Conservation (phyloP, 345 rosid species). For the Xanthoceras sorbifolium region DNA sequence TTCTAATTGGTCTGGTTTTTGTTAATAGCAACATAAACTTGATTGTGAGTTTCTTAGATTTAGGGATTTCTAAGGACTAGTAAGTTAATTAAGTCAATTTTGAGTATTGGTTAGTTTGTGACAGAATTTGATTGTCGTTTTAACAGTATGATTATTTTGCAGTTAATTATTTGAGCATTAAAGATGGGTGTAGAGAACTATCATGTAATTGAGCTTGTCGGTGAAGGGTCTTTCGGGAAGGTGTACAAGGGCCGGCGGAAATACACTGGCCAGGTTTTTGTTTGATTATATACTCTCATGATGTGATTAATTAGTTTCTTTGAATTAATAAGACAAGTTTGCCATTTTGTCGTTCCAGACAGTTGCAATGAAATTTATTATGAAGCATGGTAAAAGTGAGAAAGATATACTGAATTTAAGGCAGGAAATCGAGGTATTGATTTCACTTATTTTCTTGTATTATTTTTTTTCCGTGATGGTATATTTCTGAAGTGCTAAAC, state of each 20-base stretch:
- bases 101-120: too few relatives aligned
- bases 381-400: slow-evolving; percentile 94
- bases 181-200: slow-evolving; percentile 84
- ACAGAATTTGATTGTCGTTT: too few relatives aligned
- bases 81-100: too few relatives aligned
- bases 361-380: slow-evolving; percentile 95
- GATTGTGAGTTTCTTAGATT: too few relatives aligned
- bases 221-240: slow-evolving; percentile 97
- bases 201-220: slow-evolving; percentile 93
- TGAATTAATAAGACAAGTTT: not conserved
- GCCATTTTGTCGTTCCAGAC: slow-evolving; percentile 48
- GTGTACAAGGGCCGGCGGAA: slow-evolving; percentile 92
- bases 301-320: not conserved
- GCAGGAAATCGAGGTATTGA: slow-evolving; percentile 89
- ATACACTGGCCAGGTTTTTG: slow-evolving; percentile 74
- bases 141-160: not conserved
- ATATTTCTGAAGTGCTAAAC: not conserved
- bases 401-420: slow-evolving; percentile 86
- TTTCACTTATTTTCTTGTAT: not conserved
- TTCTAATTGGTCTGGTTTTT: too few relatives aligned
- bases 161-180: not conserved
- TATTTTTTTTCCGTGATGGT: not conserved
- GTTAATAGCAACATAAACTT: too few relatives aligned
- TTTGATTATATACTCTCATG: not conserved
- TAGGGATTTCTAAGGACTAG: too few relatives aligned